phyloP scores from a whole-genome alignment of 345 rosid genomes.

The Salix exigua region DNA sequence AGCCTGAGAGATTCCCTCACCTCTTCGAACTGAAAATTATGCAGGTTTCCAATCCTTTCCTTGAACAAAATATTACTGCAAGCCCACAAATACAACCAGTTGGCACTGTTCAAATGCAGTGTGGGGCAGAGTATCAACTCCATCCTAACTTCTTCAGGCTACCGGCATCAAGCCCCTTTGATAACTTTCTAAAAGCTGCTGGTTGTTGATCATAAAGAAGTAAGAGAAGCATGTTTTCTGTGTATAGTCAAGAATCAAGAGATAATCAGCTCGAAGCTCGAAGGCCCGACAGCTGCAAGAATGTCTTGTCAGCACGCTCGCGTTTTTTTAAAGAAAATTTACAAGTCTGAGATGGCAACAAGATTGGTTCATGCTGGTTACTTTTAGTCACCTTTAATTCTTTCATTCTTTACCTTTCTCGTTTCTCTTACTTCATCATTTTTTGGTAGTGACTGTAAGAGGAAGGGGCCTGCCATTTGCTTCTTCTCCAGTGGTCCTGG shows the following conservation, averaged over 20 bases:
- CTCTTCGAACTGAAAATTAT: constrained; percentile 6
- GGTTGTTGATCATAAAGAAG: constrained; percentile 45
- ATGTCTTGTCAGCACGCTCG: neutral
- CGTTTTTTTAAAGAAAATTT: neutral
- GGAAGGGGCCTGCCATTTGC: neutral
- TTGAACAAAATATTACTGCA: constrained; percentile 26
- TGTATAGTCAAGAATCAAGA: neutral
- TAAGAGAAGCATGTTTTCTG: neutral
- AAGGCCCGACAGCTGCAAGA: neutral
- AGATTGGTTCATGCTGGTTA: neutral
- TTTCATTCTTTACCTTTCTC: constrained; percentile 9
- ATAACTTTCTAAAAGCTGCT: constrained; percentile 75
- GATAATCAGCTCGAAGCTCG: neutral
- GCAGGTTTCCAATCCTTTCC: constrained; percentile 60
- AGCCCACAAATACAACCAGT: constrained; percentile 19
- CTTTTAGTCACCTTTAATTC: neutral
- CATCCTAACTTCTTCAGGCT: constrained; percentile 40
- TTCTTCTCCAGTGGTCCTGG: neutral
- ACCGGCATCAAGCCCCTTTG: constrained; percentile 65
- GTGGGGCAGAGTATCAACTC: constrained; percentile 43
- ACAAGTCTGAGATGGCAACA: neutral
- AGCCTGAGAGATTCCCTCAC: neutral
- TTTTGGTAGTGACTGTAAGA: neutral
- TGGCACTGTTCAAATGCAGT: constrained; percentile 21
- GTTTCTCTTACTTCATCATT: neutral